These are phyloP conservation scores for Tulasnella sp. DNA, from an alignment of 768 basidiomycete genomes.

Conservation along the genomic window DNA sequence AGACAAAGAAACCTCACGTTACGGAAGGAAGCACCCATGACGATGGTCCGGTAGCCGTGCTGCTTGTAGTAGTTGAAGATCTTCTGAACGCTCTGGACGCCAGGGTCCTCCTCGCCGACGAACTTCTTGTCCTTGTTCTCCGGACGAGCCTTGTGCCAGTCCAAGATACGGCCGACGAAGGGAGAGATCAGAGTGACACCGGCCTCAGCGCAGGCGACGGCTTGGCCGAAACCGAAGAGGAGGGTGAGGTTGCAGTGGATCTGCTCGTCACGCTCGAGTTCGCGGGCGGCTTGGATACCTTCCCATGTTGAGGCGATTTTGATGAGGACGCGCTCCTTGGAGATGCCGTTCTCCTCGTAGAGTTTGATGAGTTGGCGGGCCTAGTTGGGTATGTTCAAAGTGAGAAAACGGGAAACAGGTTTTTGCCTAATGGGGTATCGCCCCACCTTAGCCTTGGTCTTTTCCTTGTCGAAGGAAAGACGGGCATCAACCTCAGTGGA, in stretches of 20 bases:
- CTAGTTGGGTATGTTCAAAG: slow-evolving; percentile 40
- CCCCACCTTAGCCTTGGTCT: slow-evolving; percentile 79
- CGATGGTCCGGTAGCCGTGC: slow-evolving; percentile 96
- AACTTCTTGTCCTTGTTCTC: slow-evolving; percentile 80
- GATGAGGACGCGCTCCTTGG: slow-evolving; percentile 94
- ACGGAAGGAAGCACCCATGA: slow-evolving; percentile 99
- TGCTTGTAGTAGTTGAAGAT: slow-evolving; percentile 99
- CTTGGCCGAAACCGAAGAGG: slow-evolving; percentile 97
- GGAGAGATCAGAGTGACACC: slow-evolving; percentile 98
- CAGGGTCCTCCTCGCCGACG: slow-evolving; percentile 90
- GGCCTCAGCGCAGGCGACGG: slow-evolving; percentile 98
- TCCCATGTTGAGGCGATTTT: slow-evolving; percentile 99
- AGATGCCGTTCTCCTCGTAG: slow-evolving; percentile 91
- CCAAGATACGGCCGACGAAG: slow-evolving; percentile 98
- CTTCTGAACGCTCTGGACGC: slow-evolving; percentile 91
- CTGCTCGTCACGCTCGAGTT: slow-evolving; percentile 87
- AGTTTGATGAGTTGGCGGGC: slow-evolving; percentile 77
- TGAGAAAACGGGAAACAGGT: neutral
- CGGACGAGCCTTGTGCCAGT: slow-evolving; percentile 83
- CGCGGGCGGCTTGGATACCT: slow-evolving; percentile 98
- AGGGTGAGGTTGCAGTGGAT: slow-evolving; percentile 99
- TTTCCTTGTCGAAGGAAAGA: slow-evolving; percentile 94
- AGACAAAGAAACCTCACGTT: slow-evolving; percentile 61
- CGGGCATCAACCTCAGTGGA: slow-evolving; percentile 99
- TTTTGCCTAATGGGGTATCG: slow-evolving; percentile 24